phyloP scores from a whole-genome alignment of 148 eudicot genomes.

The Camellia sinensis region DNA sequence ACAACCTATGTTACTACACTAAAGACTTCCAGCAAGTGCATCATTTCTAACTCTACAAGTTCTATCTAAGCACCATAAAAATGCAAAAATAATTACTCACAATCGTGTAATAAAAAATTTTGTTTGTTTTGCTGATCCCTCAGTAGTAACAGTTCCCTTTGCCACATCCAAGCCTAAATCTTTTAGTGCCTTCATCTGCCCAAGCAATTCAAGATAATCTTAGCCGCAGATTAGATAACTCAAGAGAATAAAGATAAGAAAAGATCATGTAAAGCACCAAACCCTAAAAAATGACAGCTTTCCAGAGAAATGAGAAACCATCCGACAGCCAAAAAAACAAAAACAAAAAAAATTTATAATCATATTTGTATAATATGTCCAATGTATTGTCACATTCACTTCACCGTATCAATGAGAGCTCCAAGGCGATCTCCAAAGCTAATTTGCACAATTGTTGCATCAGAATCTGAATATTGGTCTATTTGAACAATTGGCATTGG shows the following conservation, averaged over 20 bases:
- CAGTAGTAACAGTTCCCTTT: slow-evolving; percentile 85
- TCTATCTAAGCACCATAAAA: background rate
- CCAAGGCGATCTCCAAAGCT: slow-evolving; percentile 99
- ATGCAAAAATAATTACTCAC: slow-evolving; percentile 43
- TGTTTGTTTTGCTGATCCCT: slow-evolving; percentile 70
- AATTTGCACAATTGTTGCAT: slow-evolving; percentile 75
- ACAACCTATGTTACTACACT: background rate
- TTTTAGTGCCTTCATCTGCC: slow-evolving; percentile 92
- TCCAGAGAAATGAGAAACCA: background rate
- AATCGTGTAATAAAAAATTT: slow-evolving; percentile 59
- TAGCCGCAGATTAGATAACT: slow-evolving; percentile 2
- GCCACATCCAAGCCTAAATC: slow-evolving; percentile 86
- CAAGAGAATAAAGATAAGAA: background rate
- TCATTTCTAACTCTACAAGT: slow-evolving; percentile 2
- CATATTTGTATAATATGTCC: background rate
- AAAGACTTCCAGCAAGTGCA: background rate
- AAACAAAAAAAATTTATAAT: background rate
- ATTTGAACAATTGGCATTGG: slow-evolving; percentile 87
- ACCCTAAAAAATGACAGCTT: slow-evolving; percentile 2
- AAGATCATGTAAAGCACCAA: background rate
- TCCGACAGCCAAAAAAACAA: too few species aligned
- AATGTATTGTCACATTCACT: slow-evolving; percentile 4
- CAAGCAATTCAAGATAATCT: slow-evolving; percentile 15
- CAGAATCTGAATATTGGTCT: slow-evolving; percentile 81
- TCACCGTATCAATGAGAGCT: slow-evolving; percentile 92